Evolutionary conservation across 1,284 basidiomycete genomes (phyloP).

Genomic region (Gymnopus androsaceus): DNA sequence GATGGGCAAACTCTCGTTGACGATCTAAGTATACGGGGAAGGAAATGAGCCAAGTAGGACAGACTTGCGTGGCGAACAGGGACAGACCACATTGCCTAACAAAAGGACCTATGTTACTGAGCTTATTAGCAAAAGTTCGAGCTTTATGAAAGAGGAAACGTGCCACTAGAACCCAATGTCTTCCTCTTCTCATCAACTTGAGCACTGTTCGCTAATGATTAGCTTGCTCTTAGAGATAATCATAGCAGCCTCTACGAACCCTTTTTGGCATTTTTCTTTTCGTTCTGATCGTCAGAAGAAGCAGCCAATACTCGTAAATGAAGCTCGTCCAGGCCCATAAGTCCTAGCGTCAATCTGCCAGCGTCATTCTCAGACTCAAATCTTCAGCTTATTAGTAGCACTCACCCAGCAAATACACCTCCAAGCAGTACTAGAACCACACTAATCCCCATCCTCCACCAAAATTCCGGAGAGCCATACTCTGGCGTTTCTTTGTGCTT

Average conservation of each 20-base stretch:
- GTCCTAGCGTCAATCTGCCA: conserved; percentile 76
- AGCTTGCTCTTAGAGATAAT: background rate
- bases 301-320: conserved; percentile 85
- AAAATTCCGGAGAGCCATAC: conserved; percentile 51
- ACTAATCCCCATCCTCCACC: conserved; percentile 70
- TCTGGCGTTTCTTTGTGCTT: conserved; percentile 6
- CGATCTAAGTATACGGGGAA: conserved; percentile 47
- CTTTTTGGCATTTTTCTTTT: conserved; percentile 72
- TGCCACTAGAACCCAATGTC: conserved; percentile 95
- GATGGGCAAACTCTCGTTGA: conserved; percentile 92
- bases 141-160: conserved; percentile 29
- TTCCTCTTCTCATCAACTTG: conserved; percentile 74
- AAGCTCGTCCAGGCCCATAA: conserved; percentile 95
- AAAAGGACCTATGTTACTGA: conserved; percentile 54
- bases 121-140: conserved; percentile 6
- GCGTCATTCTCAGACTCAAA: background rate
- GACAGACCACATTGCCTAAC: conserved; percentile 80
- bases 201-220: conserved; percentile 51
- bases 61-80: background rate
- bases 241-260: conserved; percentile 39
- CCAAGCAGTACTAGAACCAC: conserved; percentile 71
- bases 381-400: conserved; percentile 14
- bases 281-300: conserved; percentile 72
- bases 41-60: conserved; percentile 29
- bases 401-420: conserved; percentile 86